Base-by-base conservation (phyloP, 148 eudicot species). In the Vaccinium myrtillus region DNA sequence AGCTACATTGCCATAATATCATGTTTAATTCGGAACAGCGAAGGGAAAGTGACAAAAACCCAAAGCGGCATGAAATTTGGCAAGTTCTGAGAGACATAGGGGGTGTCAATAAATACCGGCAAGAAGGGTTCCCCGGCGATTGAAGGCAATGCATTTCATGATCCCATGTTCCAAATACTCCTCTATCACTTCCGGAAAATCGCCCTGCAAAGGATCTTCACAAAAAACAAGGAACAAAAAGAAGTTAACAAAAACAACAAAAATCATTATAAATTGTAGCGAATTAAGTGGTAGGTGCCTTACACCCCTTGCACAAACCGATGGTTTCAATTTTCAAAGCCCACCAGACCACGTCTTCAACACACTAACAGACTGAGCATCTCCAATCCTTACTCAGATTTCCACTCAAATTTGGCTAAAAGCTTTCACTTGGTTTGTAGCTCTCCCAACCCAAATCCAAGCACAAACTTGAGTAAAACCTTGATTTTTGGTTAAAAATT, bases 171-270 rank as follows among this genome's bases (percentile, higher is more conserved):
- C 94, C 87, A 97, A 88, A 88, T 91, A 97, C 91, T 97, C 99
- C 89, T 97, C 99, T 86, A 97, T 94, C 77, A 95, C 98, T 73
- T 97, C 99, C 2, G 98, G 99, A 51, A 95, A 97, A 90, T 95
- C 99, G 50, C 99, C 99, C 89, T 97, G 98, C 88, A 97, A 84
- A 16, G 99, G 99, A 91, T 93, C 99, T 96, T 82, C 87, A 89
- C 56, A 88, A 59, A 70, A 88, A 59, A 70, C 21, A 61, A 16
- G 59, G 74, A 55, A 70, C 23, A 19, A 10, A 69, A 63, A 49
- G 46, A 63, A 84, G 30, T 16, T 75, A 77, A 59, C 49, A 27
- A 75, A 65, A 25, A 3, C 80, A 63, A 5, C 4, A 54, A 56
- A 25, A 25, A 65, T n/a, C 19, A 61, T 18, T 36, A 0, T 27